Evolutionary conservation across 2,329 filamentous ascomycete genomes (phyloP).

Genomic region (Scedosporium boydii): DNA sequence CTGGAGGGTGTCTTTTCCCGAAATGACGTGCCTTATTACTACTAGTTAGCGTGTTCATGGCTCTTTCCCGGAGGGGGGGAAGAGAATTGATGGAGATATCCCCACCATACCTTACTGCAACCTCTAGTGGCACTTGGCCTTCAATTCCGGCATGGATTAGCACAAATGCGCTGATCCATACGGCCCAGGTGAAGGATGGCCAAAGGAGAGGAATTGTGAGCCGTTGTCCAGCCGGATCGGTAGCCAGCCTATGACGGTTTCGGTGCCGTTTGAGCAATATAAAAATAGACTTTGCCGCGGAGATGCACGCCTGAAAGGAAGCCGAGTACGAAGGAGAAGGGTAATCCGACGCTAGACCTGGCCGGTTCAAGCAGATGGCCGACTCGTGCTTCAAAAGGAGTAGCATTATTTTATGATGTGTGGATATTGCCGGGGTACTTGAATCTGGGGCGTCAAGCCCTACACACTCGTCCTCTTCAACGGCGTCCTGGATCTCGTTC

Average conservation of each 20-base stretch:
- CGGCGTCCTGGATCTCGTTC: slow-evolving; percentile 40
- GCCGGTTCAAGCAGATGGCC: slow-evolving; percentile 39
- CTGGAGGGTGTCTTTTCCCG: slow-evolving; percentile 17
- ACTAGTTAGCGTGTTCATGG: too few species aligned
- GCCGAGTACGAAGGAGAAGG: slow-evolving; percentile 33
- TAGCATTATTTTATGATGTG: slow-evolving; percentile 31
- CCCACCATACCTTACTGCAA: slow-evolving; percentile 27
- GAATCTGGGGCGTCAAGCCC: slow-evolving; percentile 8
- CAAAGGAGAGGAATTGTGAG: slow-evolving; percentile 28
- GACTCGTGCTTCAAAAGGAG: slow-evolving; percentile 37
- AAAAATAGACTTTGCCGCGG: slow-evolving; percentile 37
- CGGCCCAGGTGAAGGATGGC: slow-evolving; percentile 42
- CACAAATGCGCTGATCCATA: slow-evolving; percentile 44
- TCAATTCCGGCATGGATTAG: slow-evolving; percentile 39
- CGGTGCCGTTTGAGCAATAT: slow-evolving; percentile 24
- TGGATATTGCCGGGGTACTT: slow-evolving; percentile 12
- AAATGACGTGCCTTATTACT: slow-evolving; percentile 16
- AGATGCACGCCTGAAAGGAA: slow-evolving; percentile 41
- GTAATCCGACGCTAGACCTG: slow-evolving; percentile 34
- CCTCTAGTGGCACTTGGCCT: slow-evolving; percentile 26
- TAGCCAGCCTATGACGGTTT: slow-evolving; percentile 8
- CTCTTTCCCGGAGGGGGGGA: neutral
- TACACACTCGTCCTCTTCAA: slow-evolving; percentile 24
- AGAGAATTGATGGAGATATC: neutral
- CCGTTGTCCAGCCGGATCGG: slow-evolving; percentile 6